Percentiles rank a stretch among this genome's conserved stretches.
These are phyloP conservation scores for Dianthus caryophyllus DNA, from an alignment of 148 eudicot genomes.

Conservation along the genomic window DNA sequence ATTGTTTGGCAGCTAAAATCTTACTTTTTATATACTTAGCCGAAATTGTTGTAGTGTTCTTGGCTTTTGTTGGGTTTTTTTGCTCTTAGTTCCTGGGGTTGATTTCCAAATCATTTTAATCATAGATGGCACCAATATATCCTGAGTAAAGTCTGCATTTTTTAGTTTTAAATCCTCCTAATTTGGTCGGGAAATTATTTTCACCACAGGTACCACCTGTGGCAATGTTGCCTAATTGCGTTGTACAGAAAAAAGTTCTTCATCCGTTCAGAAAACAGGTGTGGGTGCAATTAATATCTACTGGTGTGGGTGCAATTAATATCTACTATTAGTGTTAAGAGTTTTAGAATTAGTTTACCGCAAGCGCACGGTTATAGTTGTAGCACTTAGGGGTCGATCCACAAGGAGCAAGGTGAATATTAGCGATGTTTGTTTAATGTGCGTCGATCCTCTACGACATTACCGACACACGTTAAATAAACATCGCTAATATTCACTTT, in stretches of 20 bases:
- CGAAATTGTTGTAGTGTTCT: background rate
- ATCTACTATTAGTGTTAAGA: too few species aligned
- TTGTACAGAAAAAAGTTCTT: conserved; percentile 70
- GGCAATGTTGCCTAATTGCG: conserved; percentile 70
- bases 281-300: background rate
- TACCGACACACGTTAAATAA: too few species aligned
- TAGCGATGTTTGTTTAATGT: too few species aligned
- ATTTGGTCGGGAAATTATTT: background rate
- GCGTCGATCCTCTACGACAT: too few species aligned
- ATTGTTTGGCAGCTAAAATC: background rate
- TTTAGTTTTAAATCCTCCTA: too few species aligned
- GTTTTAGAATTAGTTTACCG: too few species aligned
- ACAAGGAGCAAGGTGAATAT: too few species aligned
- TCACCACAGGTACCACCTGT: conserved; percentile 79
- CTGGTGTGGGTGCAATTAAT: too few species aligned
- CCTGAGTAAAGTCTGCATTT: conserved; percentile 44
- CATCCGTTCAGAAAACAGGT: conserved; percentile 90
- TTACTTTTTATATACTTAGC: background rate
- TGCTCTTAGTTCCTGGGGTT: background rate
- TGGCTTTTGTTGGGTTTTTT: background rate
- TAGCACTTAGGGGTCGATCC: too few species aligned
- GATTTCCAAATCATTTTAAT: background rate
- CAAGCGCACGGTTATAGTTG: too few species aligned
- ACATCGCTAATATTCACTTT: too few species aligned
- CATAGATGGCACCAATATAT: conserved; percentile 75